Evolutionary conservation across 768 basidiomycete genomes (phyloP).

Genomic region (Coprinopsis cinerea): DNA sequence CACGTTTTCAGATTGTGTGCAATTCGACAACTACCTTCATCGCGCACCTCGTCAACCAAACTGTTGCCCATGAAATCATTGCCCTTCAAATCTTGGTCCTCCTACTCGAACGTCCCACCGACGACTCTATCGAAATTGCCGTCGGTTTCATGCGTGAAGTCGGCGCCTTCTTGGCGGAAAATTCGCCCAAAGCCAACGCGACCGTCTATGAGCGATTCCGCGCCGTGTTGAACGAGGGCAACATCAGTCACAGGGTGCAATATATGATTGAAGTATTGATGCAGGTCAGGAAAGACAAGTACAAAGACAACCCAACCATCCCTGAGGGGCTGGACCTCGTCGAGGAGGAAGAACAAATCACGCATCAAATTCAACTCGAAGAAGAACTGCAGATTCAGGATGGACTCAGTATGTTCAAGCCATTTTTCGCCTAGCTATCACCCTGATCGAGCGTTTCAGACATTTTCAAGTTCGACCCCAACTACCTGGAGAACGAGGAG

Average conservation of each 20-base stretch:
- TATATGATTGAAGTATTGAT: conserved; percentile 99
- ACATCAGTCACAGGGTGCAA: conserved; percentile 93
- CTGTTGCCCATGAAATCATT: conserved; percentile 89
- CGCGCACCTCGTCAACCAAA: conserved; percentile 89
- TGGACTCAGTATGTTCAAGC: conserved; percentile 70
- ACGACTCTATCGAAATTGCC: conserved; percentile 97
- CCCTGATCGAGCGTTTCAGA: conserved; percentile 41
- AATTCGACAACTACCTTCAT: conserved; percentile 90
- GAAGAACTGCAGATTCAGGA: conserved; percentile 94
- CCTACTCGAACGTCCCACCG: conserved; percentile 92
- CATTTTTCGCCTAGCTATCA: background rate
- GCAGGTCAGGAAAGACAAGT: conserved; percentile 98
- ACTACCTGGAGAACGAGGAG: conserved; percentile 87
- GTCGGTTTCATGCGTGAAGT: conserved; percentile 98
- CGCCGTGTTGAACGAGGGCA: conserved; percentile 90
- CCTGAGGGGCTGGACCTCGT: conserved; percentile 95
- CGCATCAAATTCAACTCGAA: conserved; percentile 87
- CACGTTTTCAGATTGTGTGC: conserved; percentile 69
- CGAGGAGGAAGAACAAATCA: conserved; percentile 97
- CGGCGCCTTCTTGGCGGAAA: conserved; percentile 89
- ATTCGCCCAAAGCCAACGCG: conserved; percentile 92
- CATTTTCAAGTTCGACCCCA: conserved; percentile 91
- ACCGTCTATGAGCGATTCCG: conserved; percentile 95
- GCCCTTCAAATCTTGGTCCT: conserved; percentile 93
- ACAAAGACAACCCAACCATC: conserved; percentile 95